These are phyloP conservation scores for Aspergillus fijiensis DNA, from an alignment of 2,329 filamentous ascomycete species.

Conservation along the genomic window DNA sequence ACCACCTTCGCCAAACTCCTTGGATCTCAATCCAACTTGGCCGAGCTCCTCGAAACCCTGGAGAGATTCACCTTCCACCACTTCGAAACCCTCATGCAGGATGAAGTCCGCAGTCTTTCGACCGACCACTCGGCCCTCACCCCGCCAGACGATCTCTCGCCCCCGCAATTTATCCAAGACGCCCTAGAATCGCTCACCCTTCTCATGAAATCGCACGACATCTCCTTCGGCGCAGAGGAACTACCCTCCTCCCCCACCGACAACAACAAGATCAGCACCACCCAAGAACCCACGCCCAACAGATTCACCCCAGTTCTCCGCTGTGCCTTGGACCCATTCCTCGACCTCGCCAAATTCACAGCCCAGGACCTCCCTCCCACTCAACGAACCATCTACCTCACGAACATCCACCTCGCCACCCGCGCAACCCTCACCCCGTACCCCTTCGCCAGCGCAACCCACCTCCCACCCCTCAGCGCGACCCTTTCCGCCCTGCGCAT, in stretches of 20 bases:
- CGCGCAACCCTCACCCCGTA: constrained; percentile 39
- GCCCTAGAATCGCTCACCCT: constrained; percentile 73
- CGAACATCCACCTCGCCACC: constrained; percentile 48
- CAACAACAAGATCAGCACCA: neutral
- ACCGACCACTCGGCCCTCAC: constrained; percentile 71
- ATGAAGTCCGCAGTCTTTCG: constrained; percentile 65
- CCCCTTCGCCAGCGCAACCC: constrained; percentile 62
- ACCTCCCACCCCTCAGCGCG: constrained; percentile 58
- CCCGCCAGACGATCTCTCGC: constrained; percentile 69
- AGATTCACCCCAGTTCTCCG: constrained; percentile 73
- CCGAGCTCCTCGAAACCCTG: constrained; percentile 66
- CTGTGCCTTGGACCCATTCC: constrained; percentile 82
- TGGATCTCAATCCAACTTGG: constrained; percentile 65
- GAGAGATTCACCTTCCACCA: constrained; percentile 77
- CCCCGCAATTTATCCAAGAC: constrained; percentile 77
- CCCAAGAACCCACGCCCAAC: constrained; percentile 52
- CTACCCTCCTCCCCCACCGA: constrained; percentile 53
- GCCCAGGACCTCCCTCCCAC: constrained; percentile 40
- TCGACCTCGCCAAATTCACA: constrained; percentile 62
- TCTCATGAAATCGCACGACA: constrained; percentile 84
- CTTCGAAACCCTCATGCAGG: constrained; percentile 77
- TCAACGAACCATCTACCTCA: constrained; percentile 50
- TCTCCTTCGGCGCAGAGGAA: constrained; percentile 59
- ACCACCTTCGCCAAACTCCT: constrained; percentile 80
- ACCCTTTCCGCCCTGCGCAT: constrained; percentile 48